Percentiles rank a stretch among this genome's conserved stretches.
phyloP scores from a whole-genome alignment of 345 rosid genomes.

The Pistacia atlantica region DNA sequence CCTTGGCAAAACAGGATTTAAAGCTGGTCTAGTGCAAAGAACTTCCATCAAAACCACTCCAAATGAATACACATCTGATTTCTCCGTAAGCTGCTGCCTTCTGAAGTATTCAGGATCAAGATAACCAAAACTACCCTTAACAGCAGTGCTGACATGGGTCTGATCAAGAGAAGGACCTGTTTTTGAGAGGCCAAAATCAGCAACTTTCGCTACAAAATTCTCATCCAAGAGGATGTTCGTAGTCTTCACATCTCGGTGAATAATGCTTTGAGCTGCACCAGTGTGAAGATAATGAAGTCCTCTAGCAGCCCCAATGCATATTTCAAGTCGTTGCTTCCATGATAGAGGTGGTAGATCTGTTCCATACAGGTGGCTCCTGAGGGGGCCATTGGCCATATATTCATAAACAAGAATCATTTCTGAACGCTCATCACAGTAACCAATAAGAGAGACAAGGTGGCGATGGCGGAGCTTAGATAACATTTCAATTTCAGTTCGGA shows the following conservation, averaged over 20 bases:
- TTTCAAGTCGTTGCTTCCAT: conserved; percentile 97
- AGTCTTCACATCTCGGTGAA: conserved; percentile 98
- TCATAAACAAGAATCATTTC: conserved; percentile 97
- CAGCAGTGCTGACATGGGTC: conserved; percentile 98
- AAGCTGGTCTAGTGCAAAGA: conserved; percentile 93
- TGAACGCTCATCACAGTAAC: conserved; percentile 91
- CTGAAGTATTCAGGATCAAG: conserved; percentile 98
- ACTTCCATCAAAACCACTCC: conserved; percentile 99
- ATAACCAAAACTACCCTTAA: conserved; percentile 99
- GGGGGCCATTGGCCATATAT: conserved; percentile 98
- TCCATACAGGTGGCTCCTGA: conserved; percentile 94
- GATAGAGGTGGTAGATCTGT: conserved; percentile 78
- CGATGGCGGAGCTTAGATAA: conserved; percentile 94
- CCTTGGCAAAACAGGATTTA: conserved; percentile 93
- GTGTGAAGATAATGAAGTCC: conserved; percentile 99
- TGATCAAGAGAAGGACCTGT: conserved; percentile 91
- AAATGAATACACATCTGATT: conserved; percentile 95
- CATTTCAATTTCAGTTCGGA: conserved; percentile 98
- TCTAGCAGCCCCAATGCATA: conserved; percentile 97
- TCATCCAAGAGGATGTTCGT: conserved; percentile 96
- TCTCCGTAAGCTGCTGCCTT: conserved; percentile 94
- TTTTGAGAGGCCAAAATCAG: conserved; percentile 98
- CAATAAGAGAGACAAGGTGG: conserved; percentile 97
- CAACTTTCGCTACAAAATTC: conserved; percentile 91
- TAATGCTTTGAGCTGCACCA: conserved; percentile 96